Evolutionary conservation across 441 rosid genomes (phyloP).

Genomic region (Pelargonium citronellum): DNA sequence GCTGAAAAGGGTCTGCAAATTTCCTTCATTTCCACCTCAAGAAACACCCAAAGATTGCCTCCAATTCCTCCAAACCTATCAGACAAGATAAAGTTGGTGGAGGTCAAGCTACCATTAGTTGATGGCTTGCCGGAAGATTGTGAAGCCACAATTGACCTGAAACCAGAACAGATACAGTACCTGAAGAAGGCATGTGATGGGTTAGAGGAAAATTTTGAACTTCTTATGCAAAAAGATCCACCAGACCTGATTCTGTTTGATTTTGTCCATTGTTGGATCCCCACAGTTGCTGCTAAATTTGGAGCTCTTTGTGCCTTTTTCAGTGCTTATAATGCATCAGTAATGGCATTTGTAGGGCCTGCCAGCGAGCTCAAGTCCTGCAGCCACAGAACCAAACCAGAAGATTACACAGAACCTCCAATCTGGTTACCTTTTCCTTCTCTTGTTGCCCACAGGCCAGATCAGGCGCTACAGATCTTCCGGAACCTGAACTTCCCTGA

Average conservation of each 20-base stretch:
- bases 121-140: conserved; percentile 25
- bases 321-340: conserved; percentile 25
- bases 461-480: conserved; percentile 21
- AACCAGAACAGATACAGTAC: conserved; percentile 16
- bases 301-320: conserved; percentile 17
- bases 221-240: conserved; percentile 13
- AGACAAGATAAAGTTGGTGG: conserved; percentile 15
- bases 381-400: conserved; percentile 15
- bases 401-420: conserved; percentile 20
- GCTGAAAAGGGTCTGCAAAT: conserved; percentile 23
- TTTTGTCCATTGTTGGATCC: conserved; percentile 27
- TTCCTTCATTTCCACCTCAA: conserved; percentile 24
- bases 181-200: conserved; percentile 23
- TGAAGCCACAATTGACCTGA: conserved; percentile 28
- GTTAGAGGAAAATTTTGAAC: conserved; percentile 18
- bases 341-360: conserved; percentile 26
- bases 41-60: conserved; percentile 26
- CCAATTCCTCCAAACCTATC: conserved; percentile 13
- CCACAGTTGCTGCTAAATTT: conserved; percentile 21
- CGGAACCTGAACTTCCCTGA: conserved; percentile 17
- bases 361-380: conserved; percentile 19
- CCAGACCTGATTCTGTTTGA: conserved; percentile 26
- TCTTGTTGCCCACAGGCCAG: conserved; percentile 16
- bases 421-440: conserved; percentile 23
- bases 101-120: conserved; percentile 20